phyloP scores from a whole-genome alignment of 1,139 yeast genomes.

The Geotrichum siamense region DNA sequence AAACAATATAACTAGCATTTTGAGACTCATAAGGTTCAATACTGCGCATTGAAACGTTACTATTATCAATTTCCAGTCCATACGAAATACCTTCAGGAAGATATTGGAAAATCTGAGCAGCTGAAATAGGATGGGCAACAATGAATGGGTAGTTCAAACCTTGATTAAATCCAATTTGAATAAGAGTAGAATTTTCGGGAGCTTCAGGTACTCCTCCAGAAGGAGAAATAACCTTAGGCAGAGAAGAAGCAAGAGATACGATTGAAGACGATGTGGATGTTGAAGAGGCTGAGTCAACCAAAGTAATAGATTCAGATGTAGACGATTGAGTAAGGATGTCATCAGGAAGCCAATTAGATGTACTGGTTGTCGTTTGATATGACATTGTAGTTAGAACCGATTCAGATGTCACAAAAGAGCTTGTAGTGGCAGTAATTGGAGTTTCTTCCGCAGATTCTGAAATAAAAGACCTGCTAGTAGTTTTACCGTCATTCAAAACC shows the following conservation, averaged over 20 bases:
- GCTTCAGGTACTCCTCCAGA: slow-evolving; percentile 30
- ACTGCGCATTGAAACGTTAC: slow-evolving; percentile 30
- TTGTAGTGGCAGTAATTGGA: too few relatives aligned
- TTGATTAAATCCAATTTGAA: slow-evolving; percentile 38
- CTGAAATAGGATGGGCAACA: slow-evolving; percentile 37
- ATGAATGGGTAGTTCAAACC: slow-evolving; percentile 39
- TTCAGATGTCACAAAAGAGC: too few relatives aligned
- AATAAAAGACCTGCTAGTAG: too few relatives aligned
- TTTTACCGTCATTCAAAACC: not conserved
- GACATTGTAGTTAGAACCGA: too few relatives aligned
- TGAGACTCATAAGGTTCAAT: slow-evolving; percentile 34
- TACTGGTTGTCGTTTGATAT: slow-evolving; percentile 11
- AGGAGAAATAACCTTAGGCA: slow-evolving; percentile 38
- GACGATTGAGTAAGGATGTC: slow-evolving; percentile 16
- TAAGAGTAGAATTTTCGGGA: slow-evolving; percentile 30
- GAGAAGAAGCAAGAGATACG: slow-evolving; percentile 27
- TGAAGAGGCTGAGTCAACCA: slow-evolving; percentile 16
- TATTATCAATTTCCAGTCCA: slow-evolving; percentile 30
- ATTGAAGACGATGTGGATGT: slow-evolving; percentile 21
- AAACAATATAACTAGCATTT: slow-evolving; percentile 32
- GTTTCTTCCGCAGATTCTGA: too few relatives aligned
- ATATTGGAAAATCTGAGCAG: slow-evolving; percentile 40
- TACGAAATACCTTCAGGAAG: slow-evolving; percentile 37
- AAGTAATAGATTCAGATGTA: slow-evolving; percentile 8
- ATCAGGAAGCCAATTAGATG: slow-evolving; percentile 18